phyloP scores from a whole-genome alignment of 345 rosid genomes.

The Jatropha curcas region DNA sequence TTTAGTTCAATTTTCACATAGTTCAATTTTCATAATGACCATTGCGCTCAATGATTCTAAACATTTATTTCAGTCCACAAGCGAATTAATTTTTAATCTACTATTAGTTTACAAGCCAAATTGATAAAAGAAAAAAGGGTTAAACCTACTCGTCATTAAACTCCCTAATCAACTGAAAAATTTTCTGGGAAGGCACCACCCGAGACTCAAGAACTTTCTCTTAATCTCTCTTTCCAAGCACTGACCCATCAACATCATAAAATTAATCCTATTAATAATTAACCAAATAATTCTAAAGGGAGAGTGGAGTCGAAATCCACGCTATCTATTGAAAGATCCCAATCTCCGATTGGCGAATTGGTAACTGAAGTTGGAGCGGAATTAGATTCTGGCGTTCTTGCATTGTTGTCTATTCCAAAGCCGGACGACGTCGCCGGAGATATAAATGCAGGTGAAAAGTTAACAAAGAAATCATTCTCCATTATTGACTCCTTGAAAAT shows the following conservation, averaged over 20 bases:
- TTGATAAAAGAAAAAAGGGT: too few relatives aligned
- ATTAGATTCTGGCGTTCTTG: slow-evolving; percentile 45
- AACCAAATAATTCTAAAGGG: slow-evolving; percentile 31
- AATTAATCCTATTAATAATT: too few relatives aligned
- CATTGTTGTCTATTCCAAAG: slow-evolving; percentile 23
- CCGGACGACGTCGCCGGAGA: slow-evolving; percentile 34
- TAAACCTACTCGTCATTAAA: background rate
- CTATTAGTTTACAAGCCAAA: too few relatives aligned
- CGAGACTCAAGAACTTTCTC: background rate
- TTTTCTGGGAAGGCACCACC: background rate
- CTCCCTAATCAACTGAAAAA: background rate
- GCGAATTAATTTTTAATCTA: too few relatives aligned
- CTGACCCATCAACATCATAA: background rate
- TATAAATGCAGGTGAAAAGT: slow-evolving; percentile 28
- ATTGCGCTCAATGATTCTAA: too few relatives aligned
- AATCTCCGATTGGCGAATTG: slow-evolving; percentile 42
- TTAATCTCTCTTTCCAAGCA: too few relatives aligned
- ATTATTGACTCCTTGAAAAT: slow-evolving; percentile 15
- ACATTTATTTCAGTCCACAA: too few relatives aligned
- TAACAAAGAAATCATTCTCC: slow-evolving; percentile 31
- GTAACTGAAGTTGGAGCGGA: slow-evolving; percentile 46
- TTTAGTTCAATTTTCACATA: too few relatives aligned
- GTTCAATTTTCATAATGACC: too few relatives aligned
- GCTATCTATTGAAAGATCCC: slow-evolving; percentile 26
- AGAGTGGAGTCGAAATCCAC: slow-evolving; percentile 22